Percentiles rank a stretch among this genome's conserved stretches.
Conservation (phyloP, 1,284 basidiomycete species). For the Flammula alnicola region DNA sequence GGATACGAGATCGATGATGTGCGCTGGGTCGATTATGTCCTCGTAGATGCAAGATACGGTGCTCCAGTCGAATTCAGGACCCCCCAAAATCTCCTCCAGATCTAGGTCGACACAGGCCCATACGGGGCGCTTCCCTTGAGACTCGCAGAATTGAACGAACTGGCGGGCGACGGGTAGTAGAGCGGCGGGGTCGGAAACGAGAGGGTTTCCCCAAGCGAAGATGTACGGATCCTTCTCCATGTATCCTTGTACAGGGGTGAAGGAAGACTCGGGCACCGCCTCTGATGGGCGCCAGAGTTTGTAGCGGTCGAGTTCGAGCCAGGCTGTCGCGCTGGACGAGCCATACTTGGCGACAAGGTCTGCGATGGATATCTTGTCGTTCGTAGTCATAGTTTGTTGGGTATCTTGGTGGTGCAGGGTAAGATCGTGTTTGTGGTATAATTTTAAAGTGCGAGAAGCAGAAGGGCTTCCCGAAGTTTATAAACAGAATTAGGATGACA, state of each 20-base stretch:
- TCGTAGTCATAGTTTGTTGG: too few relatives aligned
- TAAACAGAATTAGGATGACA: too few relatives aligned
- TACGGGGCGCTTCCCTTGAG: slow-evolving; percentile 38
- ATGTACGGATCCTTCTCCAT: slow-evolving; percentile 41
- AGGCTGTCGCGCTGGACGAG: slow-evolving; percentile 31
- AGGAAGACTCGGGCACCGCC: slow-evolving; percentile 39
- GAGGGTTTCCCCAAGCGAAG: slow-evolving; percentile 53
- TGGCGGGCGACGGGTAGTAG: slow-evolving; percentile 38
- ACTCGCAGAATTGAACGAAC: slow-evolving; percentile 41
- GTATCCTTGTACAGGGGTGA: slow-evolving; percentile 48
- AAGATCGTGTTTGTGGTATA: too few relatives aligned
- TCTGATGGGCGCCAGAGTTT: slow-evolving; percentile 23
- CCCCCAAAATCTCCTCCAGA: slow-evolving; percentile 41
- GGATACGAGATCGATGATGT: slow-evolving; percentile 43
- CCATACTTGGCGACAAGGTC: slow-evolving; percentile 22
- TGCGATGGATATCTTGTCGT: slow-evolving; percentile 16
- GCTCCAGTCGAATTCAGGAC: slow-evolving; percentile 40
- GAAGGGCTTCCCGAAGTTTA: too few relatives aligned
- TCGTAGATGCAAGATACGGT: slow-evolving; percentile 50
- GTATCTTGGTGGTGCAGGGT: too few relatives aligned
- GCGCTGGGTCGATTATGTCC: slow-evolving; percentile 45
- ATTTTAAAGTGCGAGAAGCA: too few relatives aligned
- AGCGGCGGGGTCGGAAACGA: slow-evolving; percentile 44
- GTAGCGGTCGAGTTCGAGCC: slow-evolving; percentile 52
- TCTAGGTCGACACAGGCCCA: slow-evolving; percentile 48